Evolutionary conservation across 306 rosid species (phyloP).

Genomic region (Alnus glutinosa): DNA sequence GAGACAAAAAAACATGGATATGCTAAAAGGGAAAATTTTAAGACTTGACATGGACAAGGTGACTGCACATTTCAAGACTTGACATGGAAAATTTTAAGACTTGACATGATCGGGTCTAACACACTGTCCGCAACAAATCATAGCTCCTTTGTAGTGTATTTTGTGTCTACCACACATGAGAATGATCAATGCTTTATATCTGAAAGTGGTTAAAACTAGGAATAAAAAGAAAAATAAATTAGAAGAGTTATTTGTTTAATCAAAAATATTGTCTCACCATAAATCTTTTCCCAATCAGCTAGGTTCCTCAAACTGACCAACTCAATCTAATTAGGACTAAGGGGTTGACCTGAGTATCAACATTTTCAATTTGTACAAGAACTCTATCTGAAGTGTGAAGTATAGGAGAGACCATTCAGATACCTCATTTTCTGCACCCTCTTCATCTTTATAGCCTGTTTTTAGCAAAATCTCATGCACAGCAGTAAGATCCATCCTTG

Average conservation of each 20-base stretch:
- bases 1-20: neutral
- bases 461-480: conserved; percentile 84
- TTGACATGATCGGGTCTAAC: neutral
- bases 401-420: conserved; percentile 7
- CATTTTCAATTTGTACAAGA: conserved; percentile 1
- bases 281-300: neutral
- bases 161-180: neutral
- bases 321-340: too few species aligned
- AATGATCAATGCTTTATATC: neutral
- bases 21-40: neutral
- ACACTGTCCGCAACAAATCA: neutral
- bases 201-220: neutral
- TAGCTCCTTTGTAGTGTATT: neutral
- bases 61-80: neutral
- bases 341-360: too few species aligned
- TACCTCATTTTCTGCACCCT: conserved; percentile 96
- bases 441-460: conserved; percentile 92
- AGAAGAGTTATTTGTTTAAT: neutral
- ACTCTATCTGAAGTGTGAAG: conserved; percentile 6
- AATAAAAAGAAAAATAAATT: neutral
- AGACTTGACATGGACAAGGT: neutral
- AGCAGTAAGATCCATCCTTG: conserved; percentile 81
- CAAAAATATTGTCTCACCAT: neutral
- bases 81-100: neutral
- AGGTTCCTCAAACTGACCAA: too few species aligned